These are phyloP conservation scores for Lippia alba DNA, from an alignment of 305 asterid species.

Conservation along the genomic window DNA sequence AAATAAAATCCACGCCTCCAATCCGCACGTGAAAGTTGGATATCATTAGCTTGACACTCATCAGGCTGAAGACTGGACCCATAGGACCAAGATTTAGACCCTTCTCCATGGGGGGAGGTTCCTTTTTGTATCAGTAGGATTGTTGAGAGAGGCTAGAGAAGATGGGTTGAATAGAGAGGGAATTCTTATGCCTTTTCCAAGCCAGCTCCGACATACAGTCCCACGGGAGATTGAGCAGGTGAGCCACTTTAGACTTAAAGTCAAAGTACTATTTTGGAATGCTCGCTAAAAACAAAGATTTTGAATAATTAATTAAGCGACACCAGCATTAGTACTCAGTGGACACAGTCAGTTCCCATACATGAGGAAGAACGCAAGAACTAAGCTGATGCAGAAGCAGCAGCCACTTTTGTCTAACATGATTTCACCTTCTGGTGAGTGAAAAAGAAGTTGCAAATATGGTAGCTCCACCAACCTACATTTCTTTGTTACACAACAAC, in stretches of 20 bases:
- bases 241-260: conserved; percentile 11
- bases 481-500: conserved; percentile 2
- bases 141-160: no score
- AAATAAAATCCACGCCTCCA: no score
- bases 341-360: not conserved
- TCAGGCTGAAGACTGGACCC: no score
- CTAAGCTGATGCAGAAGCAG: not conserved
- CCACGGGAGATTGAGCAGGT: not conserved
- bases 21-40: no score
- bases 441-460: conserved; percentile 6
- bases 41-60: no score
- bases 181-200: not conserved
- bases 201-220: not conserved
- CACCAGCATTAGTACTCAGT: not conserved
- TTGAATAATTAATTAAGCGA: not conserved
- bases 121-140: no score
- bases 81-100: no score
- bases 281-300: conserved; percentile 12
- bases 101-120: no score
- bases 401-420: conserved; percentile 7
- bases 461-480: conserved; percentile 22
- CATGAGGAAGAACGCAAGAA: not conserved
- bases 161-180: no score
- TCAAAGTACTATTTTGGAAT: not conserved
- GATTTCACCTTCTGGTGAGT: conserved; percentile 2